Evolutionary conservation across 192 early-diverging fungal species (phyloP).

Genomic region (Jimgerdemannia lactiflua): DNA sequence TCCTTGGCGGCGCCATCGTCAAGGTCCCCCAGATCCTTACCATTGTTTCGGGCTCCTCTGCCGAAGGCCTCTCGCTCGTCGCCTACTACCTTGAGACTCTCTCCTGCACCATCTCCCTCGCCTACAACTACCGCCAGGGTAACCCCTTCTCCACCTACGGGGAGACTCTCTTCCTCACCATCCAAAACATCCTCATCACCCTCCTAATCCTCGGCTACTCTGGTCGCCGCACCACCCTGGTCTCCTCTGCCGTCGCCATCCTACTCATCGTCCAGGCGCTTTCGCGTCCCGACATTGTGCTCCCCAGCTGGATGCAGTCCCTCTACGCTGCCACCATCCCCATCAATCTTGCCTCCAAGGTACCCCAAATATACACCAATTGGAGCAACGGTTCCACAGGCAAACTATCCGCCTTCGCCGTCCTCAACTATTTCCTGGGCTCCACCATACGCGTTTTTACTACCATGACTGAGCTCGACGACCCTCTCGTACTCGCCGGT

Average conservation of each 20-base stretch:
- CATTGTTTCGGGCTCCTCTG: constrained; percentile 66
- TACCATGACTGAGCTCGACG: constrained; percentile 89
- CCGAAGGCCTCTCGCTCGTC: constrained; percentile 76
- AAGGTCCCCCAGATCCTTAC: constrained; percentile 98
- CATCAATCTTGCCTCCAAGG: constrained; percentile 73
- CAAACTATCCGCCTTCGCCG: constrained; percentile 87
- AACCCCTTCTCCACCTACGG: constrained; percentile 92
- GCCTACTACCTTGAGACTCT: constrained; percentile 83
- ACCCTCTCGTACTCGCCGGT: constrained; percentile 72
- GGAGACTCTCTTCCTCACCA: constrained; percentile 79
- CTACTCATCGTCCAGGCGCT: constrained; percentile 46
- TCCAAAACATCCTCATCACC: constrained; percentile 82
- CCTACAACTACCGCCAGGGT: constrained; percentile 81
- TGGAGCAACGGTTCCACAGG: constrained; percentile 83
- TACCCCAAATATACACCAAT: constrained; percentile 90
- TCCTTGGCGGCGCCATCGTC: constrained; percentile 83
- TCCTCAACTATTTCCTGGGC: constrained; percentile 86
- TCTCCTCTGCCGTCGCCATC: constrained; percentile 30
- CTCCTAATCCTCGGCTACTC: constrained; percentile 61
- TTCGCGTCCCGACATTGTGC: constrained; percentile 45
- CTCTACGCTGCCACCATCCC: constrained; percentile 80
- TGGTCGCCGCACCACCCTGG: constrained; percentile 44
- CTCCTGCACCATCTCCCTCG: constrained; percentile 75
- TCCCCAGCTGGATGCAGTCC: constrained; percentile 40
- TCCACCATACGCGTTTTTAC: constrained; percentile 86